phyloP scores from a whole-genome alignment of 257 asterid species.

The Galeopsis tetrahit region DNA sequence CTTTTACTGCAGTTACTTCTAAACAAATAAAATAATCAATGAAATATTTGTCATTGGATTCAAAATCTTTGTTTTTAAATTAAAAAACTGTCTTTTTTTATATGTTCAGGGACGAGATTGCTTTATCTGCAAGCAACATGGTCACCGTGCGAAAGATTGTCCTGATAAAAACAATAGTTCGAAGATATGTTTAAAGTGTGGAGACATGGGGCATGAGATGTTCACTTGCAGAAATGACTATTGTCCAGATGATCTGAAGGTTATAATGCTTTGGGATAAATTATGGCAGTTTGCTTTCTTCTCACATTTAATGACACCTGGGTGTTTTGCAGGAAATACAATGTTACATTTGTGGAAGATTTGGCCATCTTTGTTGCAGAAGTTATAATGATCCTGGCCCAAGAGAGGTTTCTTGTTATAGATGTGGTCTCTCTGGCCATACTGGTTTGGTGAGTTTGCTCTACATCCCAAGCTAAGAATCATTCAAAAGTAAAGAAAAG shows the following conservation, averaged over 20 bases:
- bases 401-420: constrained; percentile 71
- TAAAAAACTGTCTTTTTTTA: constrained; percentile 17
- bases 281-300: constrained; percentile 16
- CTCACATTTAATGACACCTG: constrained; percentile 17
- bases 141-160: constrained; percentile 96
- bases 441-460: constrained; percentile 82
- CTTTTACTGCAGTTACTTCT: constrained; percentile 12
- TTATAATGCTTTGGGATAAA: constrained; percentile 22
- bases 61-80: neutral
- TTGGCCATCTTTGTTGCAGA: constrained; percentile 92
- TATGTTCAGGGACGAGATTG: constrained; percentile 75
- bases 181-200: constrained; percentile 82
- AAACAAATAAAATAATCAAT: neutral
- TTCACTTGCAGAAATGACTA: constrained; percentile 74
- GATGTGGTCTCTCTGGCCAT: constrained; percentile 91
- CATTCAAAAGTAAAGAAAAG: constrained; percentile 9
- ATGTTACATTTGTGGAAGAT: constrained; percentile 72
- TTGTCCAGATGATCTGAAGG: constrained; percentile 80
- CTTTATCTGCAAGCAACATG: constrained; percentile 80
- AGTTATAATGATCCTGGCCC: constrained; percentile 56
- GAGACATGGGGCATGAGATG: constrained; percentile 86
- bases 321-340: constrained; percentile 64
- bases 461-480: constrained; percentile 3
- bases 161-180: constrained; percentile 61
- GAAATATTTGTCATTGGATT: neutral